Base-by-base conservation (phyloP, 768 basidiomycete genomes). In the Psilocybe cyanescens region DNA sequence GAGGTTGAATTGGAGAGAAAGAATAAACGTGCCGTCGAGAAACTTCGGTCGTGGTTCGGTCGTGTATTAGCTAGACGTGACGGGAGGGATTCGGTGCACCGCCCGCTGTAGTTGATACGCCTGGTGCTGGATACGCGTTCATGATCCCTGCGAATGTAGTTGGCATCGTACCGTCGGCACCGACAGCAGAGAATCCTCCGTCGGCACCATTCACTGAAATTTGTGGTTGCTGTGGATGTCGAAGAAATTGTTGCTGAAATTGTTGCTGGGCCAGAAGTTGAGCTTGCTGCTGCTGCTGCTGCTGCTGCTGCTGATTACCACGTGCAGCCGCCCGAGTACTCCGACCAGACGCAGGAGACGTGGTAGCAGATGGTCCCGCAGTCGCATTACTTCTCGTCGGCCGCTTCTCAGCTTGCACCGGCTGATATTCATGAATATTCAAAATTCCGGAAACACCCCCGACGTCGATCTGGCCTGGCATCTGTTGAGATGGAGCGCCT, bases 71-170 rank as follows among this genome's bases (percentile, higher is more conserved):
- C 51, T 31, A 17, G 51, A 31, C n/a, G 51, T 9, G 3, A 53
- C 33, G 8, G 8, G 51, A n/a, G 31, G 67, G 33, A 33, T 58
- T 45, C 5, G 60, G 55, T 33, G 45, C 59, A 53, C 60, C 35
- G 12, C 53, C 48, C 17, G 37, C 11, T 51, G 58, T 39, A 41
- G 46, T 8, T 44, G 65, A 39, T 14, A 57, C 30, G n/a, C 64
- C 65, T 28, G 68, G 65, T 8, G 76, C 70, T 8, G 86, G 80
- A 70, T 88, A 89, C n/a, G 87, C 87, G 65, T 87, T 84, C 87
- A 90, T 86, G 64, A 90, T 88, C 61, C 82, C 86, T 35, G 86
- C 89, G 69, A 89, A 84, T 56, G 86, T 82, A 29, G 86, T 76
- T 2, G 70, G 65, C 55, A 64, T 66, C 16, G 64, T 59, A 19